These are phyloP conservation scores for Trebouxia sp. DNA, from an alignment of 139 green algal species.

Conservation along the genomic window DNA sequence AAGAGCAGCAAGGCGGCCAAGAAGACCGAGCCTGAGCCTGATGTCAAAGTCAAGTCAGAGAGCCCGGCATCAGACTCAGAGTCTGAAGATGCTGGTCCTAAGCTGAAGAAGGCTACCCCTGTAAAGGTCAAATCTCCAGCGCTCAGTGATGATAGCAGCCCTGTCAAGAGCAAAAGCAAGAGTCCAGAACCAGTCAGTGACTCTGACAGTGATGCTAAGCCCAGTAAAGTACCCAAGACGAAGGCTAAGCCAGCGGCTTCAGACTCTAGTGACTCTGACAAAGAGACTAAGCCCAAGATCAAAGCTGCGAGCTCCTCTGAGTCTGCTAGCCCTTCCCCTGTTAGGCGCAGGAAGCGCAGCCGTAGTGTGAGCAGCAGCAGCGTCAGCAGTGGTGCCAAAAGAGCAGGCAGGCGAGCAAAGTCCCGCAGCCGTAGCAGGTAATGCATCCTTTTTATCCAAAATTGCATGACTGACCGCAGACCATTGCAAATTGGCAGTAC, in stretches of 20 bases:
- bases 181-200: background rate
- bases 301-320: background rate
- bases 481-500: no score
- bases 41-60: background rate
- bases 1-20: background rate
- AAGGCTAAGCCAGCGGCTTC: slow-evolving; percentile 4
- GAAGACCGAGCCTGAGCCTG: background rate
- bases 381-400: background rate
- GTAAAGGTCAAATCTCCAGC: background rate
- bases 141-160: background rate
- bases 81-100: slow-evolving; percentile 4
- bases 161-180: background rate
- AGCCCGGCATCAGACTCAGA: slow-evolving; percentile 7
- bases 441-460: background rate
- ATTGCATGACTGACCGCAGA: no score
- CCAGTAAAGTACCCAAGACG: background rate
- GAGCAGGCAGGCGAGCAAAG: background rate
- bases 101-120: background rate
- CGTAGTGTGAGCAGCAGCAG: slow-evolving; percentile 10
- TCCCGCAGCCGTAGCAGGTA: slow-evolving; percentile 20
- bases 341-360: slow-evolving; percentile 1
- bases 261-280: slow-evolving; percentile 11
- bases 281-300: background rate
- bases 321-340: slow-evolving; percentile 9
- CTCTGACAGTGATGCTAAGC: background rate